Evolutionary conservation across 2,329 filamentous ascomycete species (phyloP).

Genomic region (Juglanconis sp.): DNA sequence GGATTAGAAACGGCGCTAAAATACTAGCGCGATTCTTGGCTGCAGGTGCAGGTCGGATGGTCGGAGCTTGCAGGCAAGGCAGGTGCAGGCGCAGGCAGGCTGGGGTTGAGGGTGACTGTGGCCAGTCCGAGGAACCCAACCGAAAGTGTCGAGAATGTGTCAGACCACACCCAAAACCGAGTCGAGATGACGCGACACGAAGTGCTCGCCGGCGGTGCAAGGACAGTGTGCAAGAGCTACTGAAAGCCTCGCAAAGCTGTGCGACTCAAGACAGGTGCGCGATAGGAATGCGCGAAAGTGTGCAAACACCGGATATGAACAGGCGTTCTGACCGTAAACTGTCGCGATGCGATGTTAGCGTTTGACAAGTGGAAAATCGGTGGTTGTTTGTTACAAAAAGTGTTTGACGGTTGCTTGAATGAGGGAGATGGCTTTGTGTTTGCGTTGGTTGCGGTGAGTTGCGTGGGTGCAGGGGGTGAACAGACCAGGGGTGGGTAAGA

Average conservation of each 20-base stretch:
- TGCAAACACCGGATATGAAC: conserved; percentile 24
- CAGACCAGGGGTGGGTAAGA: conserved; percentile 18
- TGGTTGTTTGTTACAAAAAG: not conserved
- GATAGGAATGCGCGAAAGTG: conserved; percentile 30
- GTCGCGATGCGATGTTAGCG: conserved; percentile 12
- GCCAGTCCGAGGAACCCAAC: conserved; percentile 24
- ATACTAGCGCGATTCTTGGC: conserved; percentile 14
- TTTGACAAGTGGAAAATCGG: not conserved
- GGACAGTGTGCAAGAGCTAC: conserved; percentile 43
- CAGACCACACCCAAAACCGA: conserved; percentile 7
- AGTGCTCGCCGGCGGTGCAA: not conserved
- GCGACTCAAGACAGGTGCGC: conserved; percentile 22
- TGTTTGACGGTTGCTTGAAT: conserved; percentile 8
- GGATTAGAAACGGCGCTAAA: conserved; percentile 14
- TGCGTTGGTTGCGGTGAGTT: conserved; percentile 16
- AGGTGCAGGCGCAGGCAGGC: not conserved
- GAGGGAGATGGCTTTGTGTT: conserved; percentile 20
- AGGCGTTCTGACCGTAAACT: conserved; percentile 3
- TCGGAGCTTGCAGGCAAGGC: conserved; percentile 18
- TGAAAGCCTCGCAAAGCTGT: conserved; percentile 35
- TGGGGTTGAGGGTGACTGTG: conserved; percentile 20
- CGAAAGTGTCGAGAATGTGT: conserved; percentile 13
- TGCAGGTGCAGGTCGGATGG: conserved; percentile 20
- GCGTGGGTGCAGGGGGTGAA: not conserved
- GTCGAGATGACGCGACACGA: conserved; percentile 12